Percentiles rank a stretch among this genome's conserved stretches.
Evolutionary conservation across 225 moss, liverwort and hornwort species (phyloP).

Genomic region (Ulota crispa): DNA sequence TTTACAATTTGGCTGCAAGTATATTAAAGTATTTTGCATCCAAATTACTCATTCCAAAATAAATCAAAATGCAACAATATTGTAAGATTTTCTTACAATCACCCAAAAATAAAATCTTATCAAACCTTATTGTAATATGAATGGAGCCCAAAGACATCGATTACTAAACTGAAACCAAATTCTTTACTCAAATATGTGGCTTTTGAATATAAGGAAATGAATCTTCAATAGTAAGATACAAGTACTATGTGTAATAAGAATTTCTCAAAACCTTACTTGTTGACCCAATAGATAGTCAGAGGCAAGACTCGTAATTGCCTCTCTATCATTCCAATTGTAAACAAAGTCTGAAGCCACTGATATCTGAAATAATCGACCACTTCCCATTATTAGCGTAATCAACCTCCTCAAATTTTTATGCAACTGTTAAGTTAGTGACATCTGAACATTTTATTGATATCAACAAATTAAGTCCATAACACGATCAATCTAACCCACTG

Average conservation of each 20-base stretch:
- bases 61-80: no score
- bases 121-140: background rate
- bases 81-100: no score
- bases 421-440: fast-evolving
- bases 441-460: background rate
- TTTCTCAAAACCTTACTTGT: constrained; percentile 37
- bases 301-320: constrained; percentile 83
- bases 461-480: background rate
- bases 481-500: background rate
- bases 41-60: no score
- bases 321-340: constrained; percentile 85
- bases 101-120: fast-evolving
- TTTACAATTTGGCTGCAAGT: no score
- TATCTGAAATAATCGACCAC: constrained; percentile 45
- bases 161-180: background rate
- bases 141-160: background rate
- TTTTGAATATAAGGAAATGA: background rate
- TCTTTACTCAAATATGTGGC: background rate
- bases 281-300: constrained; percentile 80
- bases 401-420: background rate
- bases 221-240: background rate
- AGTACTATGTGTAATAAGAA: background rate
- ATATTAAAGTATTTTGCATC: no score
- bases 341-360: constrained; percentile 78
- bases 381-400: background rate